Evolutionary conservation across 2,329 filamentous ascomycete species (phyloP), one percentile per base, ranked within the genome.

Genomic region (Clarireedia monteithiana): DNA sequence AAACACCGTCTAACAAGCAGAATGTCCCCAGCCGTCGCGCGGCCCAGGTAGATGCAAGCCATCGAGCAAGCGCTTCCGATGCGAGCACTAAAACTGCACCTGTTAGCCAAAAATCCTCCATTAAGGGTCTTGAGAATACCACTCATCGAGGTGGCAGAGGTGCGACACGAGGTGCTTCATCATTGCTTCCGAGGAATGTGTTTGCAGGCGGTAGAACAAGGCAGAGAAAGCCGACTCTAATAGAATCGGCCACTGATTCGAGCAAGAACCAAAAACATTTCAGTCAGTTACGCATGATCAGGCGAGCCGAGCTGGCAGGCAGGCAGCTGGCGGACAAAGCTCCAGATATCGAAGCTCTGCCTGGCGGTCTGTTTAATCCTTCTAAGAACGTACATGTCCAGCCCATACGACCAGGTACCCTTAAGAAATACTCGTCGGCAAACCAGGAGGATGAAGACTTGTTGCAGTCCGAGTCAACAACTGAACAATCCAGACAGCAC

Each of bases 261-360:
- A 70, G 62, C 2, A 77, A 71, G 58, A 59, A 66, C 1, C 71
- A 73, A 0, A 76, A 72, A 47, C 57, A 73, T 9, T 77, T 80
- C 44, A 65, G 54, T 2, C 74, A 66, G 4, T 62, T 69, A 58
- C 73, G 70, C 9, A 59, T 70, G 7, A 62, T 65, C 26, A 73
- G 76, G 36, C 66, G 74, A 20, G 71, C 75, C 2, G 69, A 77
- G 56, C 69, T 77, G 34, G 66, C 67, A 42, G 70, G 68, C 5
- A 74, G 76, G 27, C 73, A 75, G 20, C 72, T 70, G 53, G 73
- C 74, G 46, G 78, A 81, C 30, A 58, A 59, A 23, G 71, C 74
- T 2, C 65, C 72, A 2, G 69, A 72, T 54, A 59, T 72, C 38
- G 69, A 69, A 6, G 63, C 60, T 26, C 62, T 67, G 3, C 53